phyloP scores from a whole-genome alignment of 2,329 filamentous ascomycete genomes.

The Fusarium xyrophilum region DNA sequence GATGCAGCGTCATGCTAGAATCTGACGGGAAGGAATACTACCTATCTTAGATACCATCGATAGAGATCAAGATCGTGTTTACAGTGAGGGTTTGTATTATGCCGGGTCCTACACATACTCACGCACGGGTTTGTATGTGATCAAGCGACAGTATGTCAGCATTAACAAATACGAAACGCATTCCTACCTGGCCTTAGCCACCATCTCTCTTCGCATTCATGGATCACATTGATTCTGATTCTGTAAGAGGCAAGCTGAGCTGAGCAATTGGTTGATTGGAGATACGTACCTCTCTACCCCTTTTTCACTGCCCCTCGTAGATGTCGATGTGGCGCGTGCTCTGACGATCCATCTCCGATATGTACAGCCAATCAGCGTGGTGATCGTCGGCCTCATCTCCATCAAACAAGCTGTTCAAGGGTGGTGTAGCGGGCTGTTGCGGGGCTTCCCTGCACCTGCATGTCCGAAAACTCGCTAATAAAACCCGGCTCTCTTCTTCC shows the following conservation, averaged over 20 bases:
- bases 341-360: constrained; percentile 7
- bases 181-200: constrained; percentile 13
- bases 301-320: constrained; percentile 13
- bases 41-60: background rate
- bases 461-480: constrained; percentile 12
- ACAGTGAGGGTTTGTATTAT: constrained; percentile 18
- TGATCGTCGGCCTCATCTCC: constrained; percentile 13
- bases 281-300: constrained; percentile 20
- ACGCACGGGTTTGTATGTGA: background rate
- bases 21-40: constrained; percentile 3
- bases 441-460: constrained; percentile 10
- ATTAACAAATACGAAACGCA: constrained; percentile 34
- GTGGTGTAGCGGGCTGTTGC: constrained; percentile 20
- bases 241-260: background rate
- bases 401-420: constrained; percentile 40
- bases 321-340: constrained; percentile 25
- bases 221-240: constrained; percentile 11
- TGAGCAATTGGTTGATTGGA: background rate
- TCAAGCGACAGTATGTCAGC: constrained; percentile 1
- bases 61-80: constrained; percentile 4
- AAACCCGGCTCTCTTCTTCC: constrained; percentile 8
- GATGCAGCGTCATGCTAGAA: constrained; percentile 18
- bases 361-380: constrained; percentile 7
- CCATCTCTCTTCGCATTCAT: background rate
- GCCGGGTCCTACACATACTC: background rate